Evolutionary conservation across 148 eudicot genomes (phyloP).

Genomic region (Vaccinium vitisidaea): DNA sequence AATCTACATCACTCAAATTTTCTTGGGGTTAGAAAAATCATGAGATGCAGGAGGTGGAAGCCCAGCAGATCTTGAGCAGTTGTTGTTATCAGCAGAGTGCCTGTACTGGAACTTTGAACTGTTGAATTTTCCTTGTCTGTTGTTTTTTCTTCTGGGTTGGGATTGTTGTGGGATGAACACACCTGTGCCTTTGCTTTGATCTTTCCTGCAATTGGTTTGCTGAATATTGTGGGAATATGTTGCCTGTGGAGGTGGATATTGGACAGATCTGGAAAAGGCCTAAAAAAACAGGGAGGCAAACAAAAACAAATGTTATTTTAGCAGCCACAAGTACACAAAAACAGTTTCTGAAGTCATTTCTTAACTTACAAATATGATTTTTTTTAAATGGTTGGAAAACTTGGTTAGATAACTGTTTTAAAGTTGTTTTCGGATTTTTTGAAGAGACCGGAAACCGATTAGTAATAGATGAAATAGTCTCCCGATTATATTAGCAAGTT

Average conservation of each 20-base stretch:
- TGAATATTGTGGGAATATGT: constrained; percentile 25
- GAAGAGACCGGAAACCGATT: background rate
- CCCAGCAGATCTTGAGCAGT: background rate
- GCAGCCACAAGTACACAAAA: background rate
- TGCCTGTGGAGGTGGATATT: constrained; percentile 34
- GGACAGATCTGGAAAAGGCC: constrained; percentile 38
- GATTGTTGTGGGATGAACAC: constrained; percentile 75
- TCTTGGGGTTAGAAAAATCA: no score
- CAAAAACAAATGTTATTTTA: background rate
- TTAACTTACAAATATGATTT: no score
- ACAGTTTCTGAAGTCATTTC: background rate
- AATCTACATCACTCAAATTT: no score
- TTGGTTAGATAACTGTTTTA: background rate
- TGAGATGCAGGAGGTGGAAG: constrained; percentile 1
- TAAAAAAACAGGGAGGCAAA: background rate
- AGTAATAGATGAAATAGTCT: background rate
- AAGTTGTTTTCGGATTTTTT: no score
- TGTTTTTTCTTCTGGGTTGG: constrained; percentile 52
- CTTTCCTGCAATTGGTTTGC: constrained; percentile 32
- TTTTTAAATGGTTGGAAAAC: background rate
- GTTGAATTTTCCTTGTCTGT: constrained; percentile 33
- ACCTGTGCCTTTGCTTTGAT: constrained; percentile 77
- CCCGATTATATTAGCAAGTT: background rate
- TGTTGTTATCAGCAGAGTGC: background rate
- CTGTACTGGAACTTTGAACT: background rate